Evolutionary conservation across 352 stramenopile species (phyloP).

Genomic region (Halophytophthora polymorphica): DNA sequence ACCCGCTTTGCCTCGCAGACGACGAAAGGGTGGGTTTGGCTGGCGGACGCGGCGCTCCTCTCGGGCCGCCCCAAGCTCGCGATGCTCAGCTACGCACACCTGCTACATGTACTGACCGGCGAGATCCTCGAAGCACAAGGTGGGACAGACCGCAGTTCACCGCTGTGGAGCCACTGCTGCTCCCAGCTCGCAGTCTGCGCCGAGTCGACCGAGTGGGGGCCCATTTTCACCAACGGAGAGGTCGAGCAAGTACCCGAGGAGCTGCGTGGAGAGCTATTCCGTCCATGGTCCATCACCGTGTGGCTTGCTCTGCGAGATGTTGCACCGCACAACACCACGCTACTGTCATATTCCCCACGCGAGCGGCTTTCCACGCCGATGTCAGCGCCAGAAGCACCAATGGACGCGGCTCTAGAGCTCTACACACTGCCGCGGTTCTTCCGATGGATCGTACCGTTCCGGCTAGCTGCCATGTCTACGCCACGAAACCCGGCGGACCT

Average conservation of each 20-base stretch:
- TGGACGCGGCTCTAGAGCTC: constrained; percentile 1
- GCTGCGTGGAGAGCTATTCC: constrained; percentile 16
- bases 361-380: constrained; percentile 7
- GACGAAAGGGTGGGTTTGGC: constrained; percentile 27
- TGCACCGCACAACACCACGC: not conserved
- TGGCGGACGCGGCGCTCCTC: constrained; percentile 29
- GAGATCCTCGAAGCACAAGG: constrained; percentile 1
- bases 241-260: constrained; percentile 22
- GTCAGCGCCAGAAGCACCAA: not conserved
- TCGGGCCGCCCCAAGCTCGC: constrained; percentile 25
- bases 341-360: constrained; percentile 11
- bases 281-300: constrained; percentile 22
- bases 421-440: constrained; percentile 41
- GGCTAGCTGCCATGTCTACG: constrained; percentile 39
- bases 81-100: constrained; percentile 33
- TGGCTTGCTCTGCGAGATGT: constrained; percentile 11
- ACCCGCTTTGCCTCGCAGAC: constrained; percentile 3
- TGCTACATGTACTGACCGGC: constrained; percentile 6
- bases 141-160: not conserved
- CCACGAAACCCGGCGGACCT: constrained; percentile 32
- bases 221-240: constrained; percentile 25
- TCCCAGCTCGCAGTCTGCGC: constrained; percentile 18
- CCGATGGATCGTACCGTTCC: constrained; percentile 42
- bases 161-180: constrained; percentile 21
- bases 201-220: constrained; percentile 28